Evolutionary conservation across 2,329 filamentous ascomycete species (phyloP).

Genomic region (Claviceps spartinae): DNA sequence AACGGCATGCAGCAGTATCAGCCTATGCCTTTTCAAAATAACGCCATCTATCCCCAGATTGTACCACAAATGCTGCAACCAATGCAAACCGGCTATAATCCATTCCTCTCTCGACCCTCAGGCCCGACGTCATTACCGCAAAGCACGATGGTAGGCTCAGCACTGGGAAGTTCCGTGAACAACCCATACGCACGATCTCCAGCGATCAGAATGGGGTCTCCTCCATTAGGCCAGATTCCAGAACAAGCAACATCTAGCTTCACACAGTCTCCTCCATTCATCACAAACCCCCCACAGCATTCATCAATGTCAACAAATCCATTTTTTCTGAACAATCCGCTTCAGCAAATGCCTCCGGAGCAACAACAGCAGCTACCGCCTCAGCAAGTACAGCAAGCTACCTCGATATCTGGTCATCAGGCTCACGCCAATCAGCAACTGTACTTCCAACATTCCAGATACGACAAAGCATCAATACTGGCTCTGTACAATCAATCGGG

Average conservation of each 20-base stretch:
- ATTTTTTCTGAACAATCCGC: conserved; percentile 21
- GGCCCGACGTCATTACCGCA: conserved; percentile 21
- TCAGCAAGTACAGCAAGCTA: conserved; percentile 10
- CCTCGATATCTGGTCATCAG: conserved; percentile 12
- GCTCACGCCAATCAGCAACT: conserved; percentile 18
- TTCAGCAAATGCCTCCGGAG: conserved; percentile 12
- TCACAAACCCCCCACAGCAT: conserved; percentile 16
- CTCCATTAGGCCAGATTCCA: conserved; percentile 36
- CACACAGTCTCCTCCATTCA: conserved; percentile 29
- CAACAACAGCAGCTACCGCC: conserved; percentile 11
- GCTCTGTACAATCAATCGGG: conserved; percentile 57
- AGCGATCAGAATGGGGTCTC: conserved; percentile 36
- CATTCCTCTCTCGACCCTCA: conserved; percentile 31
- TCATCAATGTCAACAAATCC: conserved; percentile 22
- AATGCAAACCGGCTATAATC: conserved; percentile 34
- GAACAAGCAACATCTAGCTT: conserved; percentile 36
- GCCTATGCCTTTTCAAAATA: conserved; percentile 25
- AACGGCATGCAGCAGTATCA: conserved; percentile 27
- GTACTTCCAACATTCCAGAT: conserved; percentile 30
- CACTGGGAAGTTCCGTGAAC: conserved; percentile 21
- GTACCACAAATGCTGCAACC: conserved; percentile 22
- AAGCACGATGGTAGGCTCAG: conserved; percentile 27
- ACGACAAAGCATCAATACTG: conserved; percentile 63
- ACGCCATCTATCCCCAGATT: conserved; percentile 28
- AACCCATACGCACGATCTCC: conserved; percentile 39